Percentiles rank a stretch among this genome's conserved stretches.
phyloP scores from a whole-genome alignment of 192 early-diverging fungal genomes.

The Cladochytrium replicatum region DNA sequence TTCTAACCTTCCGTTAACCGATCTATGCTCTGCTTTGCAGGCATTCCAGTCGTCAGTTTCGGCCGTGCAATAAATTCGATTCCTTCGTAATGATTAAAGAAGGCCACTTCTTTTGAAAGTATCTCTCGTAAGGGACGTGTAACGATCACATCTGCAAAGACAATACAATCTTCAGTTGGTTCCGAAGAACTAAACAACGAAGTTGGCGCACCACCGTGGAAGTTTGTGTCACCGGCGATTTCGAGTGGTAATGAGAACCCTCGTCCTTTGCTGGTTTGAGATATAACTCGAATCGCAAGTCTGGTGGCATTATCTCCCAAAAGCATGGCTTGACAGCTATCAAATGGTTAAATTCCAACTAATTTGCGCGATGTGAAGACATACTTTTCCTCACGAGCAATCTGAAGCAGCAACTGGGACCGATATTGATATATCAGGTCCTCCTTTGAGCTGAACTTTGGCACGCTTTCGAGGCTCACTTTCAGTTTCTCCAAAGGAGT shows the following conservation, averaged over 20 bases:
- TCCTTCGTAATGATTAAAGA: constrained; percentile 48
- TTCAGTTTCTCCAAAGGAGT: too few relatives aligned
- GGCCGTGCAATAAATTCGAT: constrained; percentile 31
- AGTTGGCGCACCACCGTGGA: constrained; percentile 29
- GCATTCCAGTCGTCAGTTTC: constrained; percentile 45
- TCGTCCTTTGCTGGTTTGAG: constrained; percentile 71
- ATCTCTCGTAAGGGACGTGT: constrained; percentile 76
- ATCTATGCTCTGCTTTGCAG: constrained; percentile 44
- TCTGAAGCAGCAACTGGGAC: too few relatives aligned
- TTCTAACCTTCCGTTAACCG: constrained; percentile 49
- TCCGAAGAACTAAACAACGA: constrained; percentile 3
- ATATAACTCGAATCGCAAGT: constrained; percentile 64
- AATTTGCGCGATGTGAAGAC: too few relatives aligned
- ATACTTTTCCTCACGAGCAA: too few relatives aligned
- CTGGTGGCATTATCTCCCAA: constrained; percentile 74
- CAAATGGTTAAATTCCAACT: too few relatives aligned
- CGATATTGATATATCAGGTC: too few relatives aligned
- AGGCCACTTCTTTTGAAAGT: constrained; percentile 64
- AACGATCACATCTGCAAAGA: constrained; percentile 33
- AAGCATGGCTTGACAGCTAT: constrained; percentile 50
- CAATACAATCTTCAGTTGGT: constrained; percentile 3
- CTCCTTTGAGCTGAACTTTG: too few relatives aligned
- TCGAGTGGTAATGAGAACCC: constrained; percentile 78
- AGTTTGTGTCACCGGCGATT: constrained; percentile 45
- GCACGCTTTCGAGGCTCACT: too few relatives aligned